Conservation (phyloP, 2,329 filamentous ascomycete species). For the Fusarium sublunatum region DNA sequence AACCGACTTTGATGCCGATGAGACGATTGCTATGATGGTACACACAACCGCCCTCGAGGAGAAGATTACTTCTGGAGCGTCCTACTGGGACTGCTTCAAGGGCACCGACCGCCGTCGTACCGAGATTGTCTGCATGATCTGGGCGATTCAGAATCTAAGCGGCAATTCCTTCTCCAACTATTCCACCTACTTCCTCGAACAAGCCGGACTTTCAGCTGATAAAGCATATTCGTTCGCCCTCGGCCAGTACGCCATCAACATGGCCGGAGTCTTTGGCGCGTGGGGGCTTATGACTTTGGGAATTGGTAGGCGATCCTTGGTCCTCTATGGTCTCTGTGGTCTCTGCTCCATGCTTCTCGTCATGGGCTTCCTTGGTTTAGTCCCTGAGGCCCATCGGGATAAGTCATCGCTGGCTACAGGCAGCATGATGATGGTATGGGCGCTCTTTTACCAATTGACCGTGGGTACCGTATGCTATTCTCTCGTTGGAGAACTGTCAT, state of each 20-base stretch:
- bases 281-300: conserved; percentile 83
- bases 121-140: conserved; percentile 73
- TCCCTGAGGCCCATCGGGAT: conserved; percentile 68
- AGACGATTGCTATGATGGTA: conserved; percentile 92
- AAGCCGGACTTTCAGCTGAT: conserved; percentile 65
- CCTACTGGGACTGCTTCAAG: conserved; percentile 85
- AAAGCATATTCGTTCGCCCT: conserved; percentile 70
- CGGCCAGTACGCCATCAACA: conserved; percentile 76
- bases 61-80: conserved; percentile 77
- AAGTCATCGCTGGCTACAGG: conserved; percentile 80
- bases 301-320: conserved; percentile 79
- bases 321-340: conserved; percentile 78
- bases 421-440: conserved; percentile 86
- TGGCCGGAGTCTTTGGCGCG: conserved; percentile 82
- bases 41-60: conserved; percentile 87
- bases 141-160: conserved; percentile 72
- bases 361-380: conserved; percentile 85
- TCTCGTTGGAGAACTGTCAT: conserved; percentile 85
- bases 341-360: conserved; percentile 82
- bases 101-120: conserved; percentile 82
- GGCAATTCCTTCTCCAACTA: conserved; percentile 74
- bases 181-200: conserved; percentile 71
- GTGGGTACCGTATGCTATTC: conserved; percentile 93
- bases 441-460: conserved; percentile 84
- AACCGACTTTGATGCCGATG: conserved; percentile 81